Base-by-base conservation (phyloP, 2,329 filamentous ascomycete genomes). In the Alternaria sp. region DNA sequence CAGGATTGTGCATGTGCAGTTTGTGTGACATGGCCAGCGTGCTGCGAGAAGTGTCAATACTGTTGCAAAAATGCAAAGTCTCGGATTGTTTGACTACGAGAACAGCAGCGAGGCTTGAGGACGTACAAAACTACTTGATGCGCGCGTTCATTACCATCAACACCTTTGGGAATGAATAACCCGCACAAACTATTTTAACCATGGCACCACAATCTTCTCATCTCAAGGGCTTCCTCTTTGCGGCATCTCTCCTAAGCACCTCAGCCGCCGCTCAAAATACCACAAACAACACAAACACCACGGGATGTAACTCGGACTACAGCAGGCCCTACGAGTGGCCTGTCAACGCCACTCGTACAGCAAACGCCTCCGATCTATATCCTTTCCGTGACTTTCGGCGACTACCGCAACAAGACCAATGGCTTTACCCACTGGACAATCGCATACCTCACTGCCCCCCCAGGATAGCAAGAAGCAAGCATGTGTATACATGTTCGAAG, bases 341-440 rank as follows among this genome's bases (percentile, higher is more conserved):
- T 21, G 13, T 33, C 11, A 51, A 51, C 11, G 31, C 31, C 13
- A 51, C 39, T 2, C 33, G 46, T 8, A 51, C 46, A 17, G 10
- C n/a, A 11, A 51, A 51, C 6, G 3, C 31, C 3, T n/a, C 48
- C 29, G 48, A 56, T 7, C 5, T 31, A 8, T 37, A 51, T n/a
- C 17, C 13, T 48, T 13, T 56, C 54, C 9, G 17, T 45, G 5
- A 56, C 48, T 17, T 36, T 51, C 7, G 39, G 48, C 31, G 46
- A 56, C 11, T 37, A 1, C 17, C 34, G 34, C 34, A 14, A 26
- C 9, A 6, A 37, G 2, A 17, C 17, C 2, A 31, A n/a, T 14
- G 5, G 5, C 17, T 21, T 10, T 5, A n/a, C 9, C 8, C 36
- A 28, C 0, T 29, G 13, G 26, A 1, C 10, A 6, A 28, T 14